Conservation (phyloP, 768 basidiomycete species). For the Cystofilobasidium ferigula region DNA sequence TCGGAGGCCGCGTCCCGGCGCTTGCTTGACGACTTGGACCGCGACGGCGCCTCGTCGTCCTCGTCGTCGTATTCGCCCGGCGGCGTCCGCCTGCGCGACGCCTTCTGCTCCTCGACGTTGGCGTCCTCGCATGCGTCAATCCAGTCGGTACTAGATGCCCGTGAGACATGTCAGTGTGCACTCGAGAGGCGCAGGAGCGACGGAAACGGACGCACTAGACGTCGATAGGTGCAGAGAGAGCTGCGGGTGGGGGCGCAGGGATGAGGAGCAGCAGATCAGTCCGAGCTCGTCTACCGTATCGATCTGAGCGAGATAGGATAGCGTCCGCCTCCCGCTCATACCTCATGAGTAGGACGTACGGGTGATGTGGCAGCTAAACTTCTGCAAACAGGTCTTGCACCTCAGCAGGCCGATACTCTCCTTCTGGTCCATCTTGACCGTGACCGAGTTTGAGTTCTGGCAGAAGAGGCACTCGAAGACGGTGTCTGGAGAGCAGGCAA, state of each 20-base stretch:
- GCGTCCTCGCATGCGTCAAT: constrained; percentile 7
- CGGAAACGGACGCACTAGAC: neutral
- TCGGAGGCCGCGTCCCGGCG: neutral
- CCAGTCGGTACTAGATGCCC: constrained; percentile 4
- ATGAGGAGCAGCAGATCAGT: constrained; percentile 26
- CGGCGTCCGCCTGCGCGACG: neutral
- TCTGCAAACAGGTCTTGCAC: constrained; percentile 9
- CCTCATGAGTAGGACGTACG: neutral
- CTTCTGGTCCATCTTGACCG: constrained; percentile 15
- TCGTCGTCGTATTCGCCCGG: neutral
- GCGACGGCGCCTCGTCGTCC: neutral
- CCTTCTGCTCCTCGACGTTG: neutral
- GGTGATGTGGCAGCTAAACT: constrained; percentile 3
- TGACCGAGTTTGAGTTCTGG: neutral
- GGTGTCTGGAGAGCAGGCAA: neutral
- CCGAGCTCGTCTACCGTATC: too few relatives aligned
- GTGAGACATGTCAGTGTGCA: neutral
- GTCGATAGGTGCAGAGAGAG: constrained; percentile 35
- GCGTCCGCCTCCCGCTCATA: neutral
- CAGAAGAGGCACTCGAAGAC: constrained; percentile 15
- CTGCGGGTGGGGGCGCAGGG: constrained; percentile 41
- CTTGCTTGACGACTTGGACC: neutral
- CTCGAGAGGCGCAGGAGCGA: neutral
- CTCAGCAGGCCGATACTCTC: constrained; percentile 2
- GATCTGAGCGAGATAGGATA: too few relatives aligned